These are phyloP conservation scores for Ceratocystis huliohia DNA, from an alignment of 2,329 filamentous ascomycete species.

Conservation along the genomic window DNA sequence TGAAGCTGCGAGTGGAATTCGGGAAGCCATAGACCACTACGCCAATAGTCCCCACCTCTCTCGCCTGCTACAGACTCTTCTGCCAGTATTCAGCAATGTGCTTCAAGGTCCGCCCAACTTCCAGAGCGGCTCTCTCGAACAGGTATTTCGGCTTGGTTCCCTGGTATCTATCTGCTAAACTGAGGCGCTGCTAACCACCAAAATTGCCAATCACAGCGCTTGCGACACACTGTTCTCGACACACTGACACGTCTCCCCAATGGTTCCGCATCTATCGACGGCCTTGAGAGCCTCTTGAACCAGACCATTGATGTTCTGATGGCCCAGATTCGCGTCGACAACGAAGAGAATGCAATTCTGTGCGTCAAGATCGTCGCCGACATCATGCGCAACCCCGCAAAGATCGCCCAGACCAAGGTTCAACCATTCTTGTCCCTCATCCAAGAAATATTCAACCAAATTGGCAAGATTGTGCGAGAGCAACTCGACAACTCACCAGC, in stretches of 20 bases:
- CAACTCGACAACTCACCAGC: conserved; percentile 72
- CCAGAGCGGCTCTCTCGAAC: conserved; percentile 77
- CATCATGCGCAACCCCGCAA: conserved; percentile 82
- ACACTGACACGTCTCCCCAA: conserved; percentile 78
- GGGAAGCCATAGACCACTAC: conserved; percentile 85
- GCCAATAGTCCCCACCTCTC: conserved; percentile 64
- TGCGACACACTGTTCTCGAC: conserved; percentile 87
- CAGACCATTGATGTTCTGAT: conserved; percentile 86
- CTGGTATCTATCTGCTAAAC: not conserved
- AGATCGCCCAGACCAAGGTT: conserved; percentile 63
- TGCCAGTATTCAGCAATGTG: conserved; percentile 80
- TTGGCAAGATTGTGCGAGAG: conserved; percentile 88
- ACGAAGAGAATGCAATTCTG: conserved; percentile 96
- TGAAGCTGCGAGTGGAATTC: conserved; percentile 70
- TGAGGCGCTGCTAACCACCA: conserved; percentile 21
- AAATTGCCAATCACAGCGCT: conserved; percentile 43
- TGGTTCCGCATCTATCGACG: conserved; percentile 57
- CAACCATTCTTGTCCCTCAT: conserved; percentile 86
- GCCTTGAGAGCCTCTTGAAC: conserved; percentile 74
- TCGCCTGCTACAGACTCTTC: conserved; percentile 70
- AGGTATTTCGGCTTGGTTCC: conserved; percentile 41
- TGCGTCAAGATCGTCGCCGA: conserved; percentile 98
- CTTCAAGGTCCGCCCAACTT: conserved; percentile 80
- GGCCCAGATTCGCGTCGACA: conserved; percentile 76
- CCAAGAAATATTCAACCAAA: conserved; percentile 87